Evolutionary conservation across 768 basidiomycete species (phyloP).

Genomic region (Tricholoma terreum): DNA sequence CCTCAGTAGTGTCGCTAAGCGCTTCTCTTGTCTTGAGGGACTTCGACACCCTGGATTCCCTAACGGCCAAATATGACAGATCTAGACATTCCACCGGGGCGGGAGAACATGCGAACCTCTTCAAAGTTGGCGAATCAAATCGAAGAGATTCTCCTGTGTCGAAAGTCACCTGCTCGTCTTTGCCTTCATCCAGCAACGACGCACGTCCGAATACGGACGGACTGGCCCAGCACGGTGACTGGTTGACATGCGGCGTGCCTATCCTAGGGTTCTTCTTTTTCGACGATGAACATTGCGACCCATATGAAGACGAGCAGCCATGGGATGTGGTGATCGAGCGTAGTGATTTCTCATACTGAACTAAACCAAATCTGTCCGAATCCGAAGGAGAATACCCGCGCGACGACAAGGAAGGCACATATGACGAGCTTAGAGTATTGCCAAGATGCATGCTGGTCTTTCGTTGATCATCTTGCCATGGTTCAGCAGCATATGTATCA

Average conservation of each 20-base stretch:
- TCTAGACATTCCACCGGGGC: not conserved
- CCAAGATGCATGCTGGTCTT: not conserved
- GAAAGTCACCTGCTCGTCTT: not conserved
- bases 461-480: not conserved
- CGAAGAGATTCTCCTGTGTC: not conserved
- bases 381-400: not conserved
- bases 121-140: not conserved
- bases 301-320: not conserved
- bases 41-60: too few species aligned
- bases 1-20: not conserved
- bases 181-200: not conserved
- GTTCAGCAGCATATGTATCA: not conserved
- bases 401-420: not conserved
- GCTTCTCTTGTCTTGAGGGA: too few species aligned
- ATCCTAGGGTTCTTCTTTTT: not conserved
- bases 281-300: not conserved
- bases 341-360: not conserved
- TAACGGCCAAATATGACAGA: too few species aligned
- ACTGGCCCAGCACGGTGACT: not conserved
- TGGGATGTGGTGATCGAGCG: not conserved
- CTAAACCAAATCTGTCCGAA: not conserved
- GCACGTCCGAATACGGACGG: not conserved
- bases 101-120: not conserved
- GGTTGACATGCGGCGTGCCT: not conserved
- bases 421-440: not conserved